These are phyloP conservation scores for Microdochium nivale DNA, from an alignment of 2,329 filamentous ascomycete species.

Conservation along the genomic window DNA sequence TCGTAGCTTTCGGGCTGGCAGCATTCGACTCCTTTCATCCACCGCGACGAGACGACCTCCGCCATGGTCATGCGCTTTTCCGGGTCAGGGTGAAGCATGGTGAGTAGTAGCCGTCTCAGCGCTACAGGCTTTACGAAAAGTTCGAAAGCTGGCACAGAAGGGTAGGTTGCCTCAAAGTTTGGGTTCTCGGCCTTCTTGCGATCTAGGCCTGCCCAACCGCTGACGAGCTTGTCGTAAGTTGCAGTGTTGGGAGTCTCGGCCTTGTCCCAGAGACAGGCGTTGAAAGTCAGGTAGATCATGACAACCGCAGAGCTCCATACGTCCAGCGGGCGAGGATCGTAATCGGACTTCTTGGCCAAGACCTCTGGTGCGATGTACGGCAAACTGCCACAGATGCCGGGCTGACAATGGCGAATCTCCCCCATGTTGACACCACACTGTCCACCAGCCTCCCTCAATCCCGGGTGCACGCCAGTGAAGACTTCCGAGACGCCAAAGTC, in stretches of 20 bases:
- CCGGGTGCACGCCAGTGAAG: constrained; percentile 74
- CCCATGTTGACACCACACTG: constrained; percentile 67
- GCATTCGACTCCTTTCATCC: constrained; percentile 68
- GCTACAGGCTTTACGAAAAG: constrained; percentile 55
- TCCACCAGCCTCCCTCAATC: constrained; percentile 62
- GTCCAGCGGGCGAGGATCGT: constrained; percentile 71
- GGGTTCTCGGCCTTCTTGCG: constrained; percentile 33
- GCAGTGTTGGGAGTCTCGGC: constrained; percentile 41
- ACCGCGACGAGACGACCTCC: constrained; percentile 62
- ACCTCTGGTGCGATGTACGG: constrained; percentile 88
- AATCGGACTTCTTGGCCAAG: constrained; percentile 53
- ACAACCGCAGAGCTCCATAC: constrained; percentile 83
- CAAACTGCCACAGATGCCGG: constrained; percentile 75
- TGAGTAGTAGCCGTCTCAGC: constrained; percentile 62
- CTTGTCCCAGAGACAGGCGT: constrained; percentile 65
- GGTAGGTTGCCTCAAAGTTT: constrained; percentile 52
- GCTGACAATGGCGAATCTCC: constrained; percentile 61
- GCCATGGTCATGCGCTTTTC: constrained; percentile 59
- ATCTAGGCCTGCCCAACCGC: constrained; percentile 63
- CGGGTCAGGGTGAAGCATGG: constrained; percentile 78
- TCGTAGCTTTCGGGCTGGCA: constrained; percentile 65
- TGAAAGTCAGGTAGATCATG: constrained; percentile 68
- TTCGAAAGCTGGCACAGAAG: constrained; percentile 58
- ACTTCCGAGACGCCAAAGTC: constrained; percentile 89
- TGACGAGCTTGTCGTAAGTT: constrained; percentile 57